These are phyloP conservation scores for Exophiala phaeomuriformis DNA, from an alignment of 2,329 filamentous ascomycete genomes.

Conservation along the genomic window DNA sequence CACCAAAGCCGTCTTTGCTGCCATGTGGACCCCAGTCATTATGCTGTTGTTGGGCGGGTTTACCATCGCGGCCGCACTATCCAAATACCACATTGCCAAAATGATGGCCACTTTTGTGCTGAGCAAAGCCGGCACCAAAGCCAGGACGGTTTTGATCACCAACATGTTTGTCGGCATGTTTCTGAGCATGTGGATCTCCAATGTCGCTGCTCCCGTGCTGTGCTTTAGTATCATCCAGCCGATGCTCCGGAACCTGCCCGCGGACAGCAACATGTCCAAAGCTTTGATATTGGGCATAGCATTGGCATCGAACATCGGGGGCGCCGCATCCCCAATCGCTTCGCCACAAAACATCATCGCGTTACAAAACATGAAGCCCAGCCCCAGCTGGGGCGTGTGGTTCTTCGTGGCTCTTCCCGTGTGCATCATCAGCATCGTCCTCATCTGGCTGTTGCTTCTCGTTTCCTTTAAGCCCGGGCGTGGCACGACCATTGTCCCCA, in stretches of 20 bases:
- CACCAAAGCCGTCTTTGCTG: slow-evolving; percentile 75
- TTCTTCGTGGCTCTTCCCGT: slow-evolving; percentile 95
- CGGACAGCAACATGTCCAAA: slow-evolving; percentile 88
- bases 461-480: slow-evolving; percentile 76
- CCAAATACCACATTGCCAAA: slow-evolving; percentile 96
- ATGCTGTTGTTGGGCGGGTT: slow-evolving; percentile 96
- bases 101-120: slow-evolving; percentile 93
- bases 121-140: slow-evolving; percentile 89
- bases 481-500: slow-evolving; percentile 83
- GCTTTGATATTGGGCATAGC: slow-evolving; percentile 93
- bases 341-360: slow-evolving; percentile 97
- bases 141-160: slow-evolving; percentile 81
- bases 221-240: slow-evolving; percentile 98
- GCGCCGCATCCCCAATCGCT: slow-evolving; percentile 92
- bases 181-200: slow-evolving; percentile 98
- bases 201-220: slow-evolving; percentile 90
- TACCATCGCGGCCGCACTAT: slow-evolving; percentile 86
- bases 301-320: slow-evolving; percentile 88
- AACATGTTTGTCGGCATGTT: slow-evolving; percentile 99
- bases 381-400: slow-evolving; percentile 90
- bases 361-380: slow-evolving; percentile 86
- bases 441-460: slow-evolving; percentile 85
- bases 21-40: slow-evolving; percentile 99
- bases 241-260: slow-evolving; percentile 83
- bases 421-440: slow-evolving; percentile 74